Conservation (phyloP, 2,329 filamentous ascomycete species). For the Trichophyton benhamiae region DNA sequence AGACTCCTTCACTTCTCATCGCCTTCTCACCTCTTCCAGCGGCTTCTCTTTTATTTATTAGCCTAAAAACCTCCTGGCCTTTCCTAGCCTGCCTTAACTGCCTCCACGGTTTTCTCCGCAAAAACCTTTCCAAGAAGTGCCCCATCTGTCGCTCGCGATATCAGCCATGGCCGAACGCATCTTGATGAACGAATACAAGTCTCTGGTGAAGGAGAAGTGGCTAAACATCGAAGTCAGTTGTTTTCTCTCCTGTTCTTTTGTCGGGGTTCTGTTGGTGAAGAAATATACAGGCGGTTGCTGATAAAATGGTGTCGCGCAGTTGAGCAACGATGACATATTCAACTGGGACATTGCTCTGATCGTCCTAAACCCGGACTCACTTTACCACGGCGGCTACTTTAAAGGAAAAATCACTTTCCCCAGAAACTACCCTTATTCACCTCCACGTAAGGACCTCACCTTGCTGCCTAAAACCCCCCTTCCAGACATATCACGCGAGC, state of each 20-base stretch:
- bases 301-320: conserved; percentile 36
- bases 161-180: conserved; percentile 55
- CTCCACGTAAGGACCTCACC: conserved; percentile 45
- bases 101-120: background rate
- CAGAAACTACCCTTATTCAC: conserved; percentile 76
- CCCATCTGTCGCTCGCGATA: background rate
- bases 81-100: background rate
- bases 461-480: background rate
- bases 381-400: conserved; percentile 88
- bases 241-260: background rate
- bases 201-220: conserved; percentile 81
- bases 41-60: background rate
- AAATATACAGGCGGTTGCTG: background rate
- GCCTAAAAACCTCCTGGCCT: background rate
- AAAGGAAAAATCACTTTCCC: conserved; percentile 81
- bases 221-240: conserved; percentile 66
- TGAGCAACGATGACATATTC: conserved; percentile 71
- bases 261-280: background rate
- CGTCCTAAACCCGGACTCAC: conserved; percentile 81
- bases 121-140: background rate
- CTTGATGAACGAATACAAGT: conserved; percentile 77
- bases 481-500: background rate
- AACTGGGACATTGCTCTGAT: conserved; percentile 81
- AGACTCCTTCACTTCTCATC: background rate
- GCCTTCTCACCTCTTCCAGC: background rate